These are phyloP conservation scores for Rhynchospora breviuscula DNA, from an alignment of 176 grass and related monocot species.

Conservation along the genomic window DNA sequence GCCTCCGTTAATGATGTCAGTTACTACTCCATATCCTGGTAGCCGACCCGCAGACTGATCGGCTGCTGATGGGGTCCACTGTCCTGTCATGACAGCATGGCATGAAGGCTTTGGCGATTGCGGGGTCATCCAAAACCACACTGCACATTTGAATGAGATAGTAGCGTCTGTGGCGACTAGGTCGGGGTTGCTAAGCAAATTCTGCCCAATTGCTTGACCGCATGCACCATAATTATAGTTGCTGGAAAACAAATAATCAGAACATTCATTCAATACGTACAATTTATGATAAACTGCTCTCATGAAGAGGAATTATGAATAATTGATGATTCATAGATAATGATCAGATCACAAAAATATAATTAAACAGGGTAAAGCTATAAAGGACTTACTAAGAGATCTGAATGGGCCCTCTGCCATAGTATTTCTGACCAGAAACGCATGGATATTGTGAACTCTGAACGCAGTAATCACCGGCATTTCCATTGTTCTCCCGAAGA, in stretches of 20 bases:
- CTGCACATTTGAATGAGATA: slow-evolving; percentile 49
- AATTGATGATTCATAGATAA: neutral
- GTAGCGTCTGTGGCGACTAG: slow-evolving; percentile 38
- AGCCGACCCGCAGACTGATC: slow-evolving; percentile 28
- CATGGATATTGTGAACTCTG: slow-evolving; percentile 23
- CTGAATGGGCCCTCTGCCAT: slow-evolving; percentile 31
- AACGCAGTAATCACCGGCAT: slow-evolving; percentile 11
- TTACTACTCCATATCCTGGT: slow-evolving; percentile 56
- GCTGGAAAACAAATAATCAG: neutral
- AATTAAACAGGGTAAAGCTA: neutral
- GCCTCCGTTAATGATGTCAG: slow-evolving; percentile 68
- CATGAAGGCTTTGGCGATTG: slow-evolving; percentile 45
- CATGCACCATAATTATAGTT: slow-evolving; percentile 72
- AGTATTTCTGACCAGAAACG: slow-evolving; percentile 31
- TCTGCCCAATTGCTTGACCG: slow-evolving; percentile 29
- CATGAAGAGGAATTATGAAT: neutral
- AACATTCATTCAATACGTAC: neutral
- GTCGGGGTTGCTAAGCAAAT: slow-evolving; percentile 57
- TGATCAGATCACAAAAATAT: neutral
- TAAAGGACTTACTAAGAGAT: slow-evolving; percentile 26
- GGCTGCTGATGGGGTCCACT: slow-evolving; percentile 30
- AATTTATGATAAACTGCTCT: neutral
- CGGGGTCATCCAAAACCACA: slow-evolving; percentile 67
- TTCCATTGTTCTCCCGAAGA: neutral
- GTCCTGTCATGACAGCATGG: slow-evolving; percentile 49